A percentile compares a stretch with the other conserved stretches of the same genome.
Evolutionary conservation across 176 grass and related monocot species (phyloP).

Genomic region (Oryza coarctata): DNA sequence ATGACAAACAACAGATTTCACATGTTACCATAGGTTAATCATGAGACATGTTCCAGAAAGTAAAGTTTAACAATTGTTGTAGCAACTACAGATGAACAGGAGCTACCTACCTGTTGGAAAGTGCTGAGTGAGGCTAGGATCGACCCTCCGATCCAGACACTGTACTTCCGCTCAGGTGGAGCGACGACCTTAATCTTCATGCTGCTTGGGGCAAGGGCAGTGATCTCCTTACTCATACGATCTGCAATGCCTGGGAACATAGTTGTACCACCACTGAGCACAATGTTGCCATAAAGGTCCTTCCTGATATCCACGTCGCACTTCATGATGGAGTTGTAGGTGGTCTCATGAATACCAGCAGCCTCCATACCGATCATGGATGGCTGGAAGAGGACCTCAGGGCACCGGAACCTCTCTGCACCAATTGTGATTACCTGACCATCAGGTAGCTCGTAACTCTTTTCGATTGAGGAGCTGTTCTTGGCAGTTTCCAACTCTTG

Average conservation of each 20-base stretch:
- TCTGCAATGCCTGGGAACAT: conserved; percentile 85
- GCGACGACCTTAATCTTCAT: conserved; percentile 77
- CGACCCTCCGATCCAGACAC: conserved; percentile 78
- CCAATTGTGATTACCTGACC: conserved; percentile 77
- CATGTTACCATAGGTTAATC: not conserved
- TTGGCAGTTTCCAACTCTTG: conserved; percentile 74
- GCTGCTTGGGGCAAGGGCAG: conserved; percentile 59
- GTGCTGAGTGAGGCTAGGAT: conserved; percentile 79
- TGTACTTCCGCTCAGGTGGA: conserved; percentile 73
- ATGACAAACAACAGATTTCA: conserved; percentile 13
- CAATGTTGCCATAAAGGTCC: conserved; percentile 72
- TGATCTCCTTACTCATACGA: conserved; percentile 92
- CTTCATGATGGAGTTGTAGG: conserved; percentile 96
- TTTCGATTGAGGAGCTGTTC: conserved; percentile 71
- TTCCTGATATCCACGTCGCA: conserved; percentile 85
- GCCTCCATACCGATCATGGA: conserved; percentile 76
- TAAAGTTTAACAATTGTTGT: not conserved
- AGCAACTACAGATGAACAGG: not conserved
- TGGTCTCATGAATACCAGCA: conserved; percentile 75
- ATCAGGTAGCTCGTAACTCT: conserved; percentile 78
- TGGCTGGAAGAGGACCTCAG: conserved; percentile 90
- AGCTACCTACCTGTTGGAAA: conserved; percentile 57
- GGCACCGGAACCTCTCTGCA: conserved; percentile 75
- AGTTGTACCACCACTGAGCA: conserved; percentile 80
- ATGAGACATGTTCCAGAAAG: not conserved